phyloP scores from a whole-genome alignment of 352 stramenopile genomes.

The Globisporangium solare region DNA sequence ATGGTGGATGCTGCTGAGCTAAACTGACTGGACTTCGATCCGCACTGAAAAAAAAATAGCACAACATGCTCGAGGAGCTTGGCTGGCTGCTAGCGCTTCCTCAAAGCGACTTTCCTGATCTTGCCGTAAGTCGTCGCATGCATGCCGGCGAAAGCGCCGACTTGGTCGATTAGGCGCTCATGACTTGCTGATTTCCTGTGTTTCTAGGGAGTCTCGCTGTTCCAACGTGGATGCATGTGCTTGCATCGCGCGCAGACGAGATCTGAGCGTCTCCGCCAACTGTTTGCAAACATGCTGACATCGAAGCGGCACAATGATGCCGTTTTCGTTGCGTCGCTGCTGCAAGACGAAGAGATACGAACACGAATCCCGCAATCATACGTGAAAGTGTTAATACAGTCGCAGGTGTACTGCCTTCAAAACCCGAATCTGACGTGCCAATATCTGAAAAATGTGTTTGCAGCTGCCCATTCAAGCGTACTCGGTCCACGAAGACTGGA shows the following conservation, averaged over 20 bases:
- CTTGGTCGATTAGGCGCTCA: not conserved
- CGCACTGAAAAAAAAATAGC: constrained; percentile 10
- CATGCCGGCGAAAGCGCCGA: not conserved
- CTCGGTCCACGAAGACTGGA: constrained; percentile 13
- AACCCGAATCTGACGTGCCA: too few species aligned
- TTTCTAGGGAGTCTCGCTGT: constrained; percentile 45
- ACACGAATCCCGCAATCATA: not conserved
- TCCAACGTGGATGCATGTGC: constrained; percentile 48
- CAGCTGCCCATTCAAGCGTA: constrained; percentile 14
- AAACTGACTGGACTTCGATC: too few species aligned
- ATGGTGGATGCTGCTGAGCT: not conserved
- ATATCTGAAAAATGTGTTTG: too few species aligned
- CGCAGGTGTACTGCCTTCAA: too few species aligned
- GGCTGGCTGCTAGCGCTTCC: constrained; percentile 20
- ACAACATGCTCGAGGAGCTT: constrained; percentile 38
- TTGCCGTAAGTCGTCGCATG: constrained; percentile 2
- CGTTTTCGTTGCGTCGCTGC: constrained; percentile 45
- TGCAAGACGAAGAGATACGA: constrained; percentile 28
- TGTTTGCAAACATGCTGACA: constrained; percentile 19
- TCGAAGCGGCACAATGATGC: constrained; percentile 32
- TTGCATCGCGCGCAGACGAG: constrained; percentile 30
- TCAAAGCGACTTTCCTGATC: constrained; percentile 31
- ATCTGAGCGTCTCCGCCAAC: constrained; percentile 14
- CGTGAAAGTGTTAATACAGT: not conserved
- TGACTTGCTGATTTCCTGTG: not conserved